These are phyloP conservation scores for Ustilago xerochloae DNA, from an alignment of 1,284 basidiomycete species.

Conservation along the genomic window DNA sequence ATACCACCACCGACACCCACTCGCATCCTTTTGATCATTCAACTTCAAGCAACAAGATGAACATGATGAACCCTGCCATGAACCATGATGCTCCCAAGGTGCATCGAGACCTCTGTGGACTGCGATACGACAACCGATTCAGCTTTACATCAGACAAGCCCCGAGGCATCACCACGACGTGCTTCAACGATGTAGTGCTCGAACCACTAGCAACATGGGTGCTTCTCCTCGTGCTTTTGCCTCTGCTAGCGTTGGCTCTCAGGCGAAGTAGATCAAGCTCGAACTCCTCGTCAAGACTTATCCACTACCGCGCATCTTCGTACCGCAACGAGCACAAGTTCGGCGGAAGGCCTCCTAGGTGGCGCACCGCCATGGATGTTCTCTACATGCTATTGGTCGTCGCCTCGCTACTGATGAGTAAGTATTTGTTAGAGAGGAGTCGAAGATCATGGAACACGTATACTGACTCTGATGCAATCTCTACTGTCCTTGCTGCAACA, in stretches of 20 bases:
- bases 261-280: conserved; percentile 10
- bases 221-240: conserved; percentile 35
- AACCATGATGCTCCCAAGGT: conserved; percentile 32
- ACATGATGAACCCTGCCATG: conserved; percentile 10
- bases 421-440: conserved; percentile 6
- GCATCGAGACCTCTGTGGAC: conserved; percentile 27
- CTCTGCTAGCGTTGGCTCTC: conserved; percentile 9
- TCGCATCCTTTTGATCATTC: background rate
- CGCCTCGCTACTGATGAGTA: conserved; percentile 55
- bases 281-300: conserved; percentile 11
- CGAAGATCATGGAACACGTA: background rate
- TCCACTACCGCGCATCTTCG: conserved; percentile 21
- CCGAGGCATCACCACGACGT: conserved; percentile 34
- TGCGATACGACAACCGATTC: conserved; percentile 33
- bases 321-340: conserved; percentile 16
- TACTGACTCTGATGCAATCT: background rate
- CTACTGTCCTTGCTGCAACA: background rate
- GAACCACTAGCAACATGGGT: conserved; percentile 54
- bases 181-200: conserved; percentile 56
- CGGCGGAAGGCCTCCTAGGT: conserved; percentile 14
- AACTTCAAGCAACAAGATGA: background rate
- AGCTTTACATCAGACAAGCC: conserved; percentile 30
- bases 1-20: background rate
- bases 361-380: conserved; percentile 17
- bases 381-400: conserved; percentile 48